A percentile compares a stretch with the other conserved stretches of the same genome.
Evolutionary conservation across 345 rosid species (phyloP).

Genomic region (Lumnitzera littorea): DNA sequence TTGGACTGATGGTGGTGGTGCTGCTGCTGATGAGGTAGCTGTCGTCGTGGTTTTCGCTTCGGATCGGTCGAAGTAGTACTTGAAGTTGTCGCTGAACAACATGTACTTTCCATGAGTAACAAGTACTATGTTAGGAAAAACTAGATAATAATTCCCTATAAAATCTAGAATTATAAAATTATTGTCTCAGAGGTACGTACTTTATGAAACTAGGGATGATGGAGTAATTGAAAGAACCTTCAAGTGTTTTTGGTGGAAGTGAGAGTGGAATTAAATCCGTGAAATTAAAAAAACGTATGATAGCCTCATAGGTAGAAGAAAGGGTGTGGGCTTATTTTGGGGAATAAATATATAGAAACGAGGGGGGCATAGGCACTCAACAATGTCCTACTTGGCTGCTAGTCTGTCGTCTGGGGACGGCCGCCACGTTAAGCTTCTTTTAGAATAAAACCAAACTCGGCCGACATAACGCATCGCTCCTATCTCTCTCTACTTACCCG

Average conservation of each 20-base stretch:
- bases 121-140: neutral
- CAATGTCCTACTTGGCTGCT: constrained; percentile 31
- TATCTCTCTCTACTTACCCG: constrained; percentile 7
- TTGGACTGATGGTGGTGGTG: constrained; percentile 4
- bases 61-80: constrained; percentile 8
- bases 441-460: constrained; percentile 40
- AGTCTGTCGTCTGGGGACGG: constrained; percentile 40
- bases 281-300: too few relatives aligned
- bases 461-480: constrained; percentile 44
- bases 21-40: constrained; percentile 7
- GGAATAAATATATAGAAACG: too few relatives aligned
- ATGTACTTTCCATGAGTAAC: constrained; percentile 3
- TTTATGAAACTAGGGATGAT: too few relatives aligned
- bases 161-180: too few relatives aligned
- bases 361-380: too few relatives aligned
- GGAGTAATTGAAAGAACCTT: too few relatives aligned
- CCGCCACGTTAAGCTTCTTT: constrained; percentile 55
- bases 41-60: constrained; percentile 22
- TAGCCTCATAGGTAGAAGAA: too few relatives aligned
- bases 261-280: too few relatives aligned
- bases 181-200: too few relatives aligned
- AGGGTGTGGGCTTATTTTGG: too few relatives aligned
- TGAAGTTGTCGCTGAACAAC: neutral
- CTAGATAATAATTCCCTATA: too few relatives aligned
- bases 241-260: too few relatives aligned